Conservation (phyloP, 345 rosid species). For the Populus alba region DNA sequence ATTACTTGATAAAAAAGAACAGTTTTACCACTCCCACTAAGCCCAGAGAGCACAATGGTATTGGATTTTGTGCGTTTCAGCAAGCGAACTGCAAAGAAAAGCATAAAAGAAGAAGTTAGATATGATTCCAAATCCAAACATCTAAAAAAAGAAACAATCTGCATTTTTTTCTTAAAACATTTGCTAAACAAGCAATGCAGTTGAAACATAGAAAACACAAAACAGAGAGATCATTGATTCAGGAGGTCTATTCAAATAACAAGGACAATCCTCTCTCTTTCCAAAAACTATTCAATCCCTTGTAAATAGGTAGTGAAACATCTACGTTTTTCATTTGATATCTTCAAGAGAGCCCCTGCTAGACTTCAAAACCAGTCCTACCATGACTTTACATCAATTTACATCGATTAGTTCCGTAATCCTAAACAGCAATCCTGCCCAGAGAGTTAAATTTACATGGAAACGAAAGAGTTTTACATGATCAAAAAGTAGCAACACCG, state of each 20-base stretch:
- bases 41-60: slow-evolving; percentile 76
- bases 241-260: not conserved
- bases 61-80: slow-evolving; percentile 54
- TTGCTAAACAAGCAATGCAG: not conserved
- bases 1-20: slow-evolving; percentile 75
- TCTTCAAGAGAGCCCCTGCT: not conserved
- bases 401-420: not conserved
- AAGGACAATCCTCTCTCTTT: not conserved
- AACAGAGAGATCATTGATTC: not conserved
- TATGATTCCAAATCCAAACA: not conserved
- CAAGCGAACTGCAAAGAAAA: slow-evolving; percentile 46
- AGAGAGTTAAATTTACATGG: not conserved
- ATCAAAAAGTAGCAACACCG: not conserved
- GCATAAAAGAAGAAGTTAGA: not conserved
- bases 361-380: not conserved
- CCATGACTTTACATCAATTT: not conserved
- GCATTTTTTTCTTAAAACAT: not conserved
- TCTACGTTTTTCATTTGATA: not conserved
- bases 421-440: not conserved
- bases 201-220: not conserved
- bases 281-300: not conserved
- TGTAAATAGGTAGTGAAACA: not conserved
- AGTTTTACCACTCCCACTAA: slow-evolving; percentile 84
- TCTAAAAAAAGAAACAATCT: not conserved
- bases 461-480: not conserved